Percentiles rank a stretch among this genome's conserved stretches.
phyloP scores from a whole-genome alignment of 192 early-diverging fungal genomes.

The Coemansia sp. region DNA sequence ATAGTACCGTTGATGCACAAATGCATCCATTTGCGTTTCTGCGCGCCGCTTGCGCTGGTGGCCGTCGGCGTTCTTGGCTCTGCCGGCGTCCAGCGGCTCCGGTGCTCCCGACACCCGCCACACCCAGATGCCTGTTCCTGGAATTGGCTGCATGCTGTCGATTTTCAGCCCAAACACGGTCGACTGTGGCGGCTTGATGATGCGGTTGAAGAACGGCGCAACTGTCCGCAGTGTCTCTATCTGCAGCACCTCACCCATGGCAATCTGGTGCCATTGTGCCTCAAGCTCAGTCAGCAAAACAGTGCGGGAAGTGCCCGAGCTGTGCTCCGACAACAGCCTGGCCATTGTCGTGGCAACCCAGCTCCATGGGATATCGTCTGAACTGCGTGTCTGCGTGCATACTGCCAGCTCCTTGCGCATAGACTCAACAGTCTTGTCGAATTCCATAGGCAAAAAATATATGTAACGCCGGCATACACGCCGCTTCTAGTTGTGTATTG shows the following conservation, averaged over 20 bases:
- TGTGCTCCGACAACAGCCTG: conserved; percentile 23
- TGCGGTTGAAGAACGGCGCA: conserved; percentile 26
- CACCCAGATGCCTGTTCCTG: conserved; percentile 34
- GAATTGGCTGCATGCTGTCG: conserved; percentile 14
- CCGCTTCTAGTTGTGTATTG: background rate
- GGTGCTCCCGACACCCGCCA: conserved; percentile 42
- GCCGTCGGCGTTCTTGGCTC: background rate
- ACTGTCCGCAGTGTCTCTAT: conserved; percentile 23
- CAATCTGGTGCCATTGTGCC: conserved; percentile 26
- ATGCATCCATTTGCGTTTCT: conserved; percentile 26
- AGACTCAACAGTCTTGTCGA: conserved; percentile 14
- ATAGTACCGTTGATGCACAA: conserved; percentile 48
- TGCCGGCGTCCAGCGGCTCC: conserved; percentile 5
- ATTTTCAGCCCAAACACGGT: conserved; percentile 25
- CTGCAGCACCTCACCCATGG: conserved; percentile 21
- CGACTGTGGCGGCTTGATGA: conserved; percentile 13
- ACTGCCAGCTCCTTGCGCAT: conserved; percentile 23
- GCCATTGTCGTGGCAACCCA: conserved; percentile 20
- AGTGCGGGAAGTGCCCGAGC: conserved; percentile 35
- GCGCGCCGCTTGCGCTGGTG: background rate
- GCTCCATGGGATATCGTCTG: conserved; percentile 38
- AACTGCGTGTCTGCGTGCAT: conserved; percentile 8
- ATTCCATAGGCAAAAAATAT: conserved; percentile 22
- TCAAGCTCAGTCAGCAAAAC: conserved; percentile 44
- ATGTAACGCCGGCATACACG: background rate